Evolutionary conservation across 2,329 filamentous ascomycete genomes (phyloP).

Genomic region (Calonectria fujianensis): DNA sequence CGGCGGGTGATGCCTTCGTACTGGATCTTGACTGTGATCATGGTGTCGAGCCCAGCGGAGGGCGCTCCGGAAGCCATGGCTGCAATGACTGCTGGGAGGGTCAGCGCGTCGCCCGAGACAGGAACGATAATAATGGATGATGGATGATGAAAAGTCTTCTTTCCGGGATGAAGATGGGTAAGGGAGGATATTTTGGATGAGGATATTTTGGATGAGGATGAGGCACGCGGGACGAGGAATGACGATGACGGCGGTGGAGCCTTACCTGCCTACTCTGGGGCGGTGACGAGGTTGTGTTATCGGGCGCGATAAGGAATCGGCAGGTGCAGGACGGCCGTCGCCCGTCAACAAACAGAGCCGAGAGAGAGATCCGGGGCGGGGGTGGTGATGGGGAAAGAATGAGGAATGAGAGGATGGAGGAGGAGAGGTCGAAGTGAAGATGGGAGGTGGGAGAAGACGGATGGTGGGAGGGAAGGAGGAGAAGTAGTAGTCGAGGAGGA

Average conservation of each 20-base stretch:
- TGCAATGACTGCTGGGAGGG: constrained; percentile 27
- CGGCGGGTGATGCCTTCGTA: constrained; percentile 85
- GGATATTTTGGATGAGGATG: constrained; percentile 43
- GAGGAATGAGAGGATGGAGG: constrained; percentile 42
- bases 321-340: constrained; percentile 51
- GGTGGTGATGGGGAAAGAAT: constrained; percentile 28
- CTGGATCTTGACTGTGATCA: constrained; percentile 89
- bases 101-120: constrained; percentile 30
- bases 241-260: constrained; percentile 50
- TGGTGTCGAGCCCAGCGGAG: constrained; percentile 55
- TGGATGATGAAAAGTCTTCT: constrained; percentile 33
- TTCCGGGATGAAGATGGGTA: constrained; percentile 31
- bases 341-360: constrained; percentile 43
- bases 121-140: constrained; percentile 28
- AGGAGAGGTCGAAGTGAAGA: constrained; percentile 40
- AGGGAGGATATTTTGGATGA: constrained; percentile 38
- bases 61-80: constrained; percentile 55
- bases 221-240: constrained; percentile 43
- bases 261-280: constrained; percentile 51
- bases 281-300: constrained; percentile 55
- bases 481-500: constrained; percentile 47
- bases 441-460: constrained; percentile 42
- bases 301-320: constrained; percentile 53
- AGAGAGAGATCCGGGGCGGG: constrained; percentile 1
- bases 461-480: constrained; percentile 43